Conservation (phyloP, 805 yeast species). For the Hanseniaspora pseudoguilliermondii region DNA sequence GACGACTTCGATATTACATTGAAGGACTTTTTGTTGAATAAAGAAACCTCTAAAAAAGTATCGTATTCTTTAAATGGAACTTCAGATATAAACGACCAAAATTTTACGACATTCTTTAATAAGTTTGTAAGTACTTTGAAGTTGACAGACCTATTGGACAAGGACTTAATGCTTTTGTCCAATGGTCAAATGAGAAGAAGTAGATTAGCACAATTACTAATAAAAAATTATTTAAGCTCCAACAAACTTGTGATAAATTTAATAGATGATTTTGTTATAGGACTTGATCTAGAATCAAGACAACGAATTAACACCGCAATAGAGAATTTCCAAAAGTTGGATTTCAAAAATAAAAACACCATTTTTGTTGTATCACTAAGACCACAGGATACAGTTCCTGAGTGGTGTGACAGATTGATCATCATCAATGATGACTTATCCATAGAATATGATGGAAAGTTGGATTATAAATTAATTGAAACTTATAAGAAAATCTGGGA, state of each 20-base stretch:
- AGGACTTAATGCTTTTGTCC: constrained; percentile 78
- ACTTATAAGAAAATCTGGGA: constrained; percentile 14
- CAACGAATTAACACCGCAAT: constrained; percentile 38
- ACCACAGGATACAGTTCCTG: constrained; percentile 60
- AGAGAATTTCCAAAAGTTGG: constrained; percentile 16
- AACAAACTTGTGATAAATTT: constrained; percentile 29
- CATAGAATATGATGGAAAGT: constrained; percentile 37
- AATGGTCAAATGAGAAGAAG: constrained; percentile 93
- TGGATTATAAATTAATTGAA: constrained; percentile 10
- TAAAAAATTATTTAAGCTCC: constrained; percentile 42
- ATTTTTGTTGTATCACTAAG: constrained; percentile 49
- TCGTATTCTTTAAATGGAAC: not conserved
- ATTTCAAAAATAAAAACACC: not conserved
- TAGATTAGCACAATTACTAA: constrained; percentile 62
- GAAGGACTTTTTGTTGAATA: not conserved
- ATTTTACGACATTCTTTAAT: constrained; percentile 30
- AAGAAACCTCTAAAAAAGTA: constrained; percentile 3
- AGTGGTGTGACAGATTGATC: constrained; percentile 66
- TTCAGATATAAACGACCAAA: constrained; percentile 17
- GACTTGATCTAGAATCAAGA: constrained; percentile 70
- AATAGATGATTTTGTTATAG: constrained; percentile 86
- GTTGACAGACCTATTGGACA: constrained; percentile 43
- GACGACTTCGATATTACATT: constrained; percentile 56
- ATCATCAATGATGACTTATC: constrained; percentile 44
- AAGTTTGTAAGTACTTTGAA: constrained; percentile 38